Conservation (phyloP, 306 rosid species). For the Senna siamea region DNA sequence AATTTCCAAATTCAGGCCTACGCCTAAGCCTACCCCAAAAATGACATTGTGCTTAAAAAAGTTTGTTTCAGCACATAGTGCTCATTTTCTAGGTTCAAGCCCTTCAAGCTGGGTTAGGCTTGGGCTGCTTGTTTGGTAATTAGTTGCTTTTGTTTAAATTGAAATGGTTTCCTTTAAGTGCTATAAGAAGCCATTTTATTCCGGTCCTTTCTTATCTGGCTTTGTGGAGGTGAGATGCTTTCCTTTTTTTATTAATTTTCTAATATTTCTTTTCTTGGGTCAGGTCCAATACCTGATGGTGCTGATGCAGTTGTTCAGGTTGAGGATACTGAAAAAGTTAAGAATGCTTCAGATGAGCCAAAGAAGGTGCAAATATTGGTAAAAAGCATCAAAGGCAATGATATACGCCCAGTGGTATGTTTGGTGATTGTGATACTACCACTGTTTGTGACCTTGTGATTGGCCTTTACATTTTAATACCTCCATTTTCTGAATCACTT, state of each 20-base stretch:
- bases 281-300: slow-evolving; percentile 96
- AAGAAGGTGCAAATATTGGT: slow-evolving; percentile 65
- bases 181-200: background rate
- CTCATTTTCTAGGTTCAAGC: background rate
- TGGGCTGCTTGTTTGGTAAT: background rate
- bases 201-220: background rate
- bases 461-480: background rate
- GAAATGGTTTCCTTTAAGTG: background rate
- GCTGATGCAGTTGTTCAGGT: slow-evolving; percentile 97
- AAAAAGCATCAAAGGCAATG: slow-evolving; percentile 62
- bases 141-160: background rate
- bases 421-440: slow-evolving; percentile 6
- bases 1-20: no score
- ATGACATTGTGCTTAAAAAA: no score
- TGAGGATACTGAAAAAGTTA: slow-evolving; percentile 76
- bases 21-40: no score
- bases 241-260: background rate
- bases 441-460: background rate
- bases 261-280: slow-evolving; percentile 16
- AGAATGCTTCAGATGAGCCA: slow-evolving; percentile 37
- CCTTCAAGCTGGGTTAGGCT: background rate
- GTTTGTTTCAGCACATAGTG: no score
- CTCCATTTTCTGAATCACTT: background rate
- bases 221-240: background rate
- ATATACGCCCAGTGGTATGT: slow-evolving; percentile 87